Evolutionary conservation across 805 yeast genomes (phyloP).

Genomic region (Ogataea pini): DNA sequence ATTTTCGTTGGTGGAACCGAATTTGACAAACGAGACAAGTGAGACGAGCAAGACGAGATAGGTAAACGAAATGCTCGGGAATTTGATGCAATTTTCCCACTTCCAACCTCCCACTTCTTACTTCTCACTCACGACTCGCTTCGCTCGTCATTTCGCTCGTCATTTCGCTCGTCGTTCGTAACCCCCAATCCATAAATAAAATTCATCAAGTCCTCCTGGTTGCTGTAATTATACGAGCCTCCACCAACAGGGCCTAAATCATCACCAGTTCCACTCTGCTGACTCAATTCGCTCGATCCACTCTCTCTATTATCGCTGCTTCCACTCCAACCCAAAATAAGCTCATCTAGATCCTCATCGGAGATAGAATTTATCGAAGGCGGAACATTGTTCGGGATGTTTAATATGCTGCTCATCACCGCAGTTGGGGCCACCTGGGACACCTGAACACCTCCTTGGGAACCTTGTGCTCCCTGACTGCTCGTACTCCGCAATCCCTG

Average conservation of each 20-base stretch:
- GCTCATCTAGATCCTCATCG: slow-evolving; percentile 29
- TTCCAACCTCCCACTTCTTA: too few relatives aligned
- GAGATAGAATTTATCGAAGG: slow-evolving; percentile 41
- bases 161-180: neutral
- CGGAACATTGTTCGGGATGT: slow-evolving; percentile 37
- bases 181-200: slow-evolving; percentile 29
- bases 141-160: too few relatives aligned
- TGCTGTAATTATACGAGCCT: slow-evolving; percentile 27
- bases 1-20: too few relatives aligned
- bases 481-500: neutral
- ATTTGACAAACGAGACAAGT: too few relatives aligned
- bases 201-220: slow-evolving; percentile 31
- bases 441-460: too few relatives aligned
- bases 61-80: too few relatives aligned
- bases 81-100: too few relatives aligned
- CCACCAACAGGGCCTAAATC: neutral
- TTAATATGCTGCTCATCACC: slow-evolving; percentile 34
- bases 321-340: slow-evolving; percentile 5
- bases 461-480: neutral
- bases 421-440: slow-evolving; percentile 5
- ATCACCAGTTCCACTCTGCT: too few relatives aligned
- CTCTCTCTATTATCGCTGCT: neutral
- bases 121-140: too few relatives aligned
- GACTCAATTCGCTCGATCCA: too few relatives aligned
- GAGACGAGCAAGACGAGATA: too few relatives aligned